Evolutionary conservation across 768 basidiomycete genomes (phyloP), one percentile per base, ranked within the genome.

Genomic region (Auricularia sp.): DNA sequence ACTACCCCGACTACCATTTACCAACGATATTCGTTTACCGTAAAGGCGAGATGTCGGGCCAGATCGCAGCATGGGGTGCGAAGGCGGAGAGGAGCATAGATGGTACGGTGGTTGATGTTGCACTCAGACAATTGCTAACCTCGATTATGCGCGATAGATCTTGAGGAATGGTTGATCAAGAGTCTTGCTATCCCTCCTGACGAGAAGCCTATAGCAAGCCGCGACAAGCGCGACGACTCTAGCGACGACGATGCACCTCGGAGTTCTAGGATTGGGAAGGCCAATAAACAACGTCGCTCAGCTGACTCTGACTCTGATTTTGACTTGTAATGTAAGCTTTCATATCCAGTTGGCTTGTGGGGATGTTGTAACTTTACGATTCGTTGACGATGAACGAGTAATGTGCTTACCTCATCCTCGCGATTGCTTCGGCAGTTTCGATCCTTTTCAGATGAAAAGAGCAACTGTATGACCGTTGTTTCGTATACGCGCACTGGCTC

Each of bases 21-120:
- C 97, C 97, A 1, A 98, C 96, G 81, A 78, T 98, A 65, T 86
- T 99, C 68, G 78, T 96, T 36, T 98, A 99, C 76, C 86, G 90
- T 58, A 89, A 88, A 69, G 97, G 97, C n/a, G 89, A 94, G 54
- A 88, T 98, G 39, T 79, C 83, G 59, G 89, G 90, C 67, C 94
- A 98, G 74, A 79, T 97, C 13, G 80, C 92, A 3, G 84, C 91
- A 1, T 92, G 92, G 88, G 90, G 89, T 14, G 87, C 86, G 5
- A 91, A 93, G 65, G 78, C 81, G 68, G 89, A 94, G 67, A 83
- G 91, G 58, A 81, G 79, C 16, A 77, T 89, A 8, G 86, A 92
- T 80, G 95, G 96, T 94, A 69, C 45, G 78, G 69, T 24, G 33
- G 3, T 54, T 16, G 42, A 11, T 33, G n/a, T 18, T 47, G 4